Evolutionary conservation across 1,284 basidiomycete species (phyloP), one percentile per base, ranked within the genome.

Genomic region (Ceratobasidium sp.): DNA sequence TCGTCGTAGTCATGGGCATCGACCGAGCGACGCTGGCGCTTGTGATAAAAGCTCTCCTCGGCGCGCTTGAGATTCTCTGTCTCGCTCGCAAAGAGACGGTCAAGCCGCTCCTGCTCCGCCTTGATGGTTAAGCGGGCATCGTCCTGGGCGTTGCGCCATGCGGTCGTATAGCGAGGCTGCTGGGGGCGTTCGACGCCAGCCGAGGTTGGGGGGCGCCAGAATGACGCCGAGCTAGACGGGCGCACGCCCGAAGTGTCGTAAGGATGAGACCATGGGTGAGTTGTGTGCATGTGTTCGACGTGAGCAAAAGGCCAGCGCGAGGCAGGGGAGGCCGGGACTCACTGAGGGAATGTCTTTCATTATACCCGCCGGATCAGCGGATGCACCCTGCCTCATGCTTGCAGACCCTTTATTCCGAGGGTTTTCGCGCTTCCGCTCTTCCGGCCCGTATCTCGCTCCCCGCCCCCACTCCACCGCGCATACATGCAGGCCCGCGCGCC

Each of bases 101-200:
- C 69, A 11, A 72, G 69, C 0, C 58, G 39, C 27, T 72, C 53
- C 69, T 72, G 69, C 69, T 72, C 69, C 2, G 51, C 22, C 58
- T 72, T 72, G 69, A 72, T 72, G 3, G 56, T 24, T 34, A 48
- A 29, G n/a, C 58, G 39, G 2, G 69, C 69, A 56, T 72, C 69
- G 19, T 72, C 69, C 46, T 59, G 68, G 29, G 53, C 53, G 6
- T 29, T 51, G 19, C 66, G 34, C 66, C 66, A 69, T 7, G 39
- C 41, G 13, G 66, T 58, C 5, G 53, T 41, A 24, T 58, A 46
- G 22, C n/a, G 22, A 3, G 46, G 64, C 19, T 16, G 48, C 34
- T 61, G 37, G 34, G 68, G 68, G 11, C 68, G 68, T 1, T 58
- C 24, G 34, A 71, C 24, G 37, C 68, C 68, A 13, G 68, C 46